Evolutionary conservation across 805 yeast species (phyloP).

Genomic region (Zygoascus flipseniorum): DNA sequence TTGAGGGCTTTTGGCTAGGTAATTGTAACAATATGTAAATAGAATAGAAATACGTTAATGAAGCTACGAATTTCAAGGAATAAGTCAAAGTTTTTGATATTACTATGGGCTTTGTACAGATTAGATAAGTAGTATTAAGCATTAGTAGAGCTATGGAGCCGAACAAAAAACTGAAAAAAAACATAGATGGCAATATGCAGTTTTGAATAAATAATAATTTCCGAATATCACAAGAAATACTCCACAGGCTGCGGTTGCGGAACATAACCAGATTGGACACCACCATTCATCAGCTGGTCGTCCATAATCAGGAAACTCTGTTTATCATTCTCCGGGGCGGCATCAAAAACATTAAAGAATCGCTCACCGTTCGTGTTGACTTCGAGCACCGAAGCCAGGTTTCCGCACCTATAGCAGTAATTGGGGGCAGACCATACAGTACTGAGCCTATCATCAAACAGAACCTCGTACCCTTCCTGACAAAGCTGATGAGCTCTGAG

Average conservation of each 20-base stretch:
- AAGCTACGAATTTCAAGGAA: no score
- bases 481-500: conserved; percentile 94
- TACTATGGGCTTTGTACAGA: no score
- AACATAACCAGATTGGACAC: conserved; percentile 12
- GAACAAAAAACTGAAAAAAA: background rate
- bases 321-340: conserved; percentile 86
- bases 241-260: conserved; percentile 38
- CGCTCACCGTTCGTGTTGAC: conserved; percentile 59
- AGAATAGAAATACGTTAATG: no score
- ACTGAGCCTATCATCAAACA: conserved; percentile 82
- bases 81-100: no score
- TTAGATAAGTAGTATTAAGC: no score
- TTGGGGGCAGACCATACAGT: conserved; percentile 99
- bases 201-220: background rate
- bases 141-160: no score
- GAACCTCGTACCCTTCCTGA: conserved; percentile 89
- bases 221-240: conserved; percentile 35
- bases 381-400: conserved; percentile 94
- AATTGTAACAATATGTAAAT: no score
- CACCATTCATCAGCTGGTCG: conserved; percentile 18
- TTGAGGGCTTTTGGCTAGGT: conserved; percentile 49
- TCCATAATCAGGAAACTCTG: conserved; percentile 30
- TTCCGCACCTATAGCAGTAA: conserved; percentile 95
- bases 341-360: conserved; percentile 88
- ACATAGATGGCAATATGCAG: background rate